phyloP scores from a whole-genome alignment of 805 yeast species.

The Candida patagonica region DNA sequence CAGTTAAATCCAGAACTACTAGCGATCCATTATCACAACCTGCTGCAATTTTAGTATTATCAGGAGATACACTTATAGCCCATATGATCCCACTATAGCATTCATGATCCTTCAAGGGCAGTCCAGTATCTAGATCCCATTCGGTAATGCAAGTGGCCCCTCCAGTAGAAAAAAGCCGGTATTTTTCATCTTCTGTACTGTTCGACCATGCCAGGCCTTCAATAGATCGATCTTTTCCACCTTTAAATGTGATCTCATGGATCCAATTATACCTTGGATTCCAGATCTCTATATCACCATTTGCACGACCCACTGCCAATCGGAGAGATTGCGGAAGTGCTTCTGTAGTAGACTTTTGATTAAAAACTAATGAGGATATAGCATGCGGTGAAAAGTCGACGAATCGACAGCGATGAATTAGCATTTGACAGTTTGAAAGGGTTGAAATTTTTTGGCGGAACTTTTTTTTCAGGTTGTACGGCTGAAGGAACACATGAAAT shows the following conservation, averaged over 20 bases:
- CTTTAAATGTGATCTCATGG: conserved; percentile 62
- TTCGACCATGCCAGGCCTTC: conserved; percentile 83
- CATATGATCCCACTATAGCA: conserved; percentile 92
- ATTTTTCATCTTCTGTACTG: conserved; percentile 31
- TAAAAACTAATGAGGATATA: conserved; percentile 73
- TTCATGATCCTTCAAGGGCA: conserved; percentile 67
- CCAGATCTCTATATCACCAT: conserved; percentile 96
- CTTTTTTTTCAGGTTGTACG: not conserved
- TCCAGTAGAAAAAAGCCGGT: conserved; percentile 84
- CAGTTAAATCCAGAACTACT: conserved; percentile 72
- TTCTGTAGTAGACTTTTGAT: conserved; percentile 43
- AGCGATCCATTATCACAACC: conserved; percentile 96
- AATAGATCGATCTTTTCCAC: conserved; percentile 74
- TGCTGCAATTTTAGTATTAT: conserved; percentile 60
- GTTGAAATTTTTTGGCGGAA: not conserved
- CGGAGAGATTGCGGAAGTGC: conserved; percentile 36
- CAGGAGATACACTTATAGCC: conserved; percentile 64
- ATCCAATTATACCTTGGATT: conserved; percentile 61
- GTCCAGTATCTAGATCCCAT: conserved; percentile 74
- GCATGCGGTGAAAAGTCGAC: conserved; percentile 81
- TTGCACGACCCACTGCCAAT: conserved; percentile 83
- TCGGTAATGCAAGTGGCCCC: conserved; percentile 88
- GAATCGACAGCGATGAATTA: conserved; percentile 84
- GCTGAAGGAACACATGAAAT: not conserved
- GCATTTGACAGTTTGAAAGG: conserved; percentile 34